phyloP scores from a whole-genome alignment of 768 basidiomycete species.

The Podaxis sp. region DNA sequence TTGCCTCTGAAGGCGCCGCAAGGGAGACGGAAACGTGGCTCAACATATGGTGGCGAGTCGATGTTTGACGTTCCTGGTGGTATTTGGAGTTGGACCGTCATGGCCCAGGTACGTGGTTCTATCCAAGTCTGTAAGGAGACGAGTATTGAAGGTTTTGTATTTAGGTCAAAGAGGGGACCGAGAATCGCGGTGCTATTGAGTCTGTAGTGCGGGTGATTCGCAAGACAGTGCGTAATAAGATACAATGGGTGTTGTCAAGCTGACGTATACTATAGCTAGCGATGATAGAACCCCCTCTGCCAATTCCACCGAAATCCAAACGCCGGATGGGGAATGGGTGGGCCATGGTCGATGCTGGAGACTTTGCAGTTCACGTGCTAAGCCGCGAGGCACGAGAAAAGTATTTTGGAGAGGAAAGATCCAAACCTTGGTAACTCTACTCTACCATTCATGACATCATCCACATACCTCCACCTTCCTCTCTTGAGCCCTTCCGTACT shows the following conservation, averaged over 20 bases:
- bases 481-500: too few relatives aligned
- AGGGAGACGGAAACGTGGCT: conserved; percentile 63
- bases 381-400: conserved; percentile 64
- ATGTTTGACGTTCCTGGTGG: conserved; percentile 45
- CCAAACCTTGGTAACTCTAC: background rate
- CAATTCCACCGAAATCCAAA: conserved; percentile 63
- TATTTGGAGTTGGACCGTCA: conserved; percentile 77
- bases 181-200: conserved; percentile 76
- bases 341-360: conserved; percentile 82
- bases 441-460: background rate
- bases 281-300: conserved; percentile 53
- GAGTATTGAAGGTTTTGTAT: conserved; percentile 13
- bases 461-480: background rate
- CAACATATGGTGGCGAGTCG: conserved; percentile 68
- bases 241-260: background rate
- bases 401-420: conserved; percentile 49
- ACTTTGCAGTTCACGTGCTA: conserved; percentile 77
- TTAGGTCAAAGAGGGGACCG: conserved; percentile 84
- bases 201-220: conserved; percentile 68
- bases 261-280: conserved; percentile 46
- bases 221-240: conserved; percentile 55
- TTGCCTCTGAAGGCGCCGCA: conserved; percentile 57
- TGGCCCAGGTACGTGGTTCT: conserved; percentile 57
- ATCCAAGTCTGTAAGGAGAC: background rate
- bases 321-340: conserved; percentile 67